Evolutionary conservation across 1,284 basidiomycete genomes (phyloP), one percentile per base, ranked within the genome.

Genomic region (Ceratobasidium sp.): DNA sequence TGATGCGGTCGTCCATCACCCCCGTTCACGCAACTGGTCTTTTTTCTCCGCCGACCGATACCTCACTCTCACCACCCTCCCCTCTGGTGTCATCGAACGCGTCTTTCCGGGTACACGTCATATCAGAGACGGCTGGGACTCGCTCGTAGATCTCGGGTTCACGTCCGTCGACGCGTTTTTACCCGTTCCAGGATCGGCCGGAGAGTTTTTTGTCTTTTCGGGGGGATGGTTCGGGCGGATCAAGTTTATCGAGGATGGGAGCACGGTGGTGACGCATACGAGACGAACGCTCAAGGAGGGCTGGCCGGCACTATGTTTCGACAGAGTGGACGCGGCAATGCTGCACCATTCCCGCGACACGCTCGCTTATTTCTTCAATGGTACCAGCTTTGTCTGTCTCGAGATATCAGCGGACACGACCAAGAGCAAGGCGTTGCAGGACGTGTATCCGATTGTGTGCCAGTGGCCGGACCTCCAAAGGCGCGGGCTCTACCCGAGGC

Each of bases 1-100:
- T 37, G 59, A 62, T n/a, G 59, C 59, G 59, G 59, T 62, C 59
- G 22, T 62, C 59, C 59, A 62, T 37, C 59, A 62, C 37, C 59
- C 59, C 19, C 59, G 59, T 1, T 62, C 59, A 4, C 59, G 59
- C 34, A 62, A 62, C 59, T 62, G 59, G 59, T 62, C 59, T 17
- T 62, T 62, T 19, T 62, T 62, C 59, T 62, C 59, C 59, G 59
- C 37, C 34, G 59, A 62, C 59, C 15, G 59, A 43, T 62, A 43
- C 22, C 15, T 62, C n/a, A 62, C 59, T 43, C 59, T 62, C 19
- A 62, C 59, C 37, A 62, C 59, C n/a, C 34, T 43, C 37, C 59
- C 59, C 19, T 62, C 59, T 40, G 59, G 59, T 13, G 59, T 62
- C 17, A 62, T 62, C 37, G 59, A 62, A 22, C 34, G 59, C 34